These are phyloP conservation scores for Plasmodium cynomolgi DNA, from an alignment of 169 alveolate genomes.

Conservation along the genomic window DNA sequence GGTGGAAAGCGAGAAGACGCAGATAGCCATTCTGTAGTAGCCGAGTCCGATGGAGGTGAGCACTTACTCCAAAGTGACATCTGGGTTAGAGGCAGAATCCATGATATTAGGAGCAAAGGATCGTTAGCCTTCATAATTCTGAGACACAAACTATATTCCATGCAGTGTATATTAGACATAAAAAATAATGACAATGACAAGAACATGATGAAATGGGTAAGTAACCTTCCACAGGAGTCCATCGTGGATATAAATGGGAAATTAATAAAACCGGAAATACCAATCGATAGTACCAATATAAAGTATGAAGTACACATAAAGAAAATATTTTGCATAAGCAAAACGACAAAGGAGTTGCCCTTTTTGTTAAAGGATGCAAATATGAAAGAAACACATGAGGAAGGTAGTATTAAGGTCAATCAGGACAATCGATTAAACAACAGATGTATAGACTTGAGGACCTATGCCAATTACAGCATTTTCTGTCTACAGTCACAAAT, in stretches of 20 bases:
- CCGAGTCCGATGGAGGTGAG: slow-evolving; percentile 32
- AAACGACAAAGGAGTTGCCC: slow-evolving; percentile 92
- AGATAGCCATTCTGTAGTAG: neutral
- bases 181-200: slow-evolving; percentile 80
- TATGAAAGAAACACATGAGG: slow-evolving; percentile 88
- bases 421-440: slow-evolving; percentile 97
- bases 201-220: slow-evolving; percentile 92
- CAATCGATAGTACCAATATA: slow-evolving; percentile 92
- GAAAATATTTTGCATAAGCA: slow-evolving; percentile 90
- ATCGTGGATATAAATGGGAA: slow-evolving; percentile 95
- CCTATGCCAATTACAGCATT: slow-evolving; percentile 94
- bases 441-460: slow-evolving; percentile 97
- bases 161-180: slow-evolving; percentile 87
- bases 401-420: slow-evolving; percentile 91
- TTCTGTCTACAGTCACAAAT: slow-evolving; percentile 95
- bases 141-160: slow-evolving; percentile 83
- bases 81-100: slow-evolving; percentile 88
- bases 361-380: slow-evolving; percentile 97
- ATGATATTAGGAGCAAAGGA: slow-evolving; percentile 89
- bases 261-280: slow-evolving; percentile 92
- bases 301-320: slow-evolving; percentile 91
- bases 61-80: slow-evolving; percentile 60
- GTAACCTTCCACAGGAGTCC: slow-evolving; percentile 90
- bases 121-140: slow-evolving; percentile 84
- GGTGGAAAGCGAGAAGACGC: slow-evolving; percentile 45